Evolutionary conservation across 2,329 filamentous ascomycete genomes (phyloP).

Genomic region (Apiospora malaysiana): DNA sequence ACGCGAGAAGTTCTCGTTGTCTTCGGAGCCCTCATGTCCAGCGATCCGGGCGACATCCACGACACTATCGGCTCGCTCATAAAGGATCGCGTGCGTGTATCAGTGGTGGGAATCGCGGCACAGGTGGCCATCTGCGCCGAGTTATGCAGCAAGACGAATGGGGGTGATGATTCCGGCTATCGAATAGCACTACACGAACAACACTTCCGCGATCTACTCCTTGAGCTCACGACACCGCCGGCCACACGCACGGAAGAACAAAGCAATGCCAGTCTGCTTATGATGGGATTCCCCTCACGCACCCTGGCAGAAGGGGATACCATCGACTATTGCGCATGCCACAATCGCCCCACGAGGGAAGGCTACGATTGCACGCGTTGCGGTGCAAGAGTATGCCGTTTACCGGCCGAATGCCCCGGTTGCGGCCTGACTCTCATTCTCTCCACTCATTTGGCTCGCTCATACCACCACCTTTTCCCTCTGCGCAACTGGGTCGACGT

Average conservation of each 20-base stretch:
- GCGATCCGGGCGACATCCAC: conserved; percentile 94
- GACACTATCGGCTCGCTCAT: conserved; percentile 83
- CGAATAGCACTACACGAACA: conserved; percentile 85
- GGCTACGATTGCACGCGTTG: conserved; percentile 94
- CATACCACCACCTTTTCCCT: conserved; percentile 91
- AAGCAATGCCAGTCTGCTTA: conserved; percentile 72
- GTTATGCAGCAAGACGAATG: conserved; percentile 86
- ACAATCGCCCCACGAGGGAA: conserved; percentile 79
- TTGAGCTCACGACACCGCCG: conserved; percentile 87
- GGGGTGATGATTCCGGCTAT: conserved; percentile 77
- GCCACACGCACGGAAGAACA: conserved; percentile 72
- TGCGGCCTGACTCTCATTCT: conserved; percentile 93
- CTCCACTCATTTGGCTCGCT: conserved; percentile 90
- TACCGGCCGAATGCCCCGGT: conserved; percentile 89
- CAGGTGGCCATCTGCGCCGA: conserved; percentile 92
- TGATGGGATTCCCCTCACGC: conserved; percentile 97
- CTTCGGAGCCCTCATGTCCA: conserved; percentile 87
- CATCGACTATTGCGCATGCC: conserved; percentile 85
- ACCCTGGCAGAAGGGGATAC: conserved; percentile 72
- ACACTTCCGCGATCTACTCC: conserved; percentile 87
- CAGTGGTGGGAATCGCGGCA: conserved; percentile 87
- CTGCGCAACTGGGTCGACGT: conserved; percentile 91
- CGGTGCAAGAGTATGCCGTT: conserved; percentile 82
- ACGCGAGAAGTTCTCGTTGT: conserved; percentile 92
- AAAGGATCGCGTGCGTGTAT: conserved; percentile 82